Evolutionary conservation across 352 stramenopile genomes (phyloP).

Genomic region (Thalassiosira livingstoniorum): DNA sequence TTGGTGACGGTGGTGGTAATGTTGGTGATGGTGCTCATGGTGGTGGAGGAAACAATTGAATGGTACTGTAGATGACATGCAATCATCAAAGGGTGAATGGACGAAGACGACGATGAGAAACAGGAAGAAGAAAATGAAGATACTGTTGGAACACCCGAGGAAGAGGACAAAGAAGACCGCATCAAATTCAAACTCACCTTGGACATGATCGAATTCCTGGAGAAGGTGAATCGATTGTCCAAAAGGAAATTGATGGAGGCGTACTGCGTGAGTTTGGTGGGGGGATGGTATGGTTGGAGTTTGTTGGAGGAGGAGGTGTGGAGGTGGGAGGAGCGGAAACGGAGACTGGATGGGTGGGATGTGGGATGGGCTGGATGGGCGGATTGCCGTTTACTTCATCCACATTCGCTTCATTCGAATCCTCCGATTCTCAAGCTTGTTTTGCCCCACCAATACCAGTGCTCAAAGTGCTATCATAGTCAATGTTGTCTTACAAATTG

Average conservation of each 20-base stretch:
- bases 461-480: too few species aligned
- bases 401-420: too few species aligned
- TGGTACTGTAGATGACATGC: slow-evolving; percentile 18
- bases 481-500: too few species aligned
- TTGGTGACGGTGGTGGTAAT: slow-evolving; percentile 56
- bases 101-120: slow-evolving; percentile 53
- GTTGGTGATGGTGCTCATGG: slow-evolving; percentile 56
- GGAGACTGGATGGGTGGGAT: not conserved
- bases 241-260: slow-evolving; percentile 74
- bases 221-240: slow-evolving; percentile 48
- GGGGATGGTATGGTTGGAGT: slow-evolving; percentile 41
- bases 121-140: slow-evolving; percentile 63
- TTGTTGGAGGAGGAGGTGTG: slow-evolving; percentile 7
- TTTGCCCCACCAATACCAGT: too few species aligned
- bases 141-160: slow-evolving; percentile 49
- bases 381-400: slow-evolving; percentile 30
- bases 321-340: not conserved
- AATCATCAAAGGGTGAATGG: slow-evolving; percentile 10
- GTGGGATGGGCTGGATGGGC: slow-evolving; percentile 12
- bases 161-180: slow-evolving; percentile 50
- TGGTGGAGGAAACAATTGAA: slow-evolving; percentile 59
- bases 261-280: slow-evolving; percentile 70
- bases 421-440: too few species aligned
- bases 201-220: slow-evolving; percentile 66
- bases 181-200: slow-evolving; percentile 59